These are phyloP conservation scores for Leccinellum albellum DNA, from an alignment of 768 basidiomycete genomes.

Conservation along the genomic window DNA sequence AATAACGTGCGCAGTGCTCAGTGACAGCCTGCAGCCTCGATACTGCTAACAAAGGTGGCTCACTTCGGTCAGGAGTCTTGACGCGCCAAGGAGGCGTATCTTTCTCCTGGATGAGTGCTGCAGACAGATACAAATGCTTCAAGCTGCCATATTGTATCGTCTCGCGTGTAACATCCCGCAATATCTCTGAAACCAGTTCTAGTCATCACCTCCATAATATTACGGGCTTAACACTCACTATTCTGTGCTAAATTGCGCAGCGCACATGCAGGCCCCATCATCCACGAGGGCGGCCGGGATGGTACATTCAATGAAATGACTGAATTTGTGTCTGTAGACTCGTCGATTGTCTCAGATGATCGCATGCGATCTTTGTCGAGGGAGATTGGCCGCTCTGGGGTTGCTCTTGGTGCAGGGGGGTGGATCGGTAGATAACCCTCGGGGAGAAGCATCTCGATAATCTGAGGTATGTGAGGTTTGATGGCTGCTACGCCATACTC, in stretches of 20 bases:
- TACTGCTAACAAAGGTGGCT: neutral
- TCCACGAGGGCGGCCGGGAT: neutral
- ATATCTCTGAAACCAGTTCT: neutral
- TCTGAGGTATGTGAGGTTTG: neutral
- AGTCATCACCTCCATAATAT: neutral
- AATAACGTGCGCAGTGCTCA: neutral
- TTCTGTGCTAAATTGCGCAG: neutral
- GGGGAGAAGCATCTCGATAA: neutral
- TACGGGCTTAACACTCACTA: neutral
- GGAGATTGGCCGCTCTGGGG: neutral
- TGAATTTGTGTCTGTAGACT: neutral
- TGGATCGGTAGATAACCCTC: neutral
- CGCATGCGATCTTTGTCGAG: neutral
- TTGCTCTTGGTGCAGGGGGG: neutral
- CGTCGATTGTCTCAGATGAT: neutral
- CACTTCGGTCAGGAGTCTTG: neutral
- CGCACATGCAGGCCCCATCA: neutral
- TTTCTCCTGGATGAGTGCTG: neutral
- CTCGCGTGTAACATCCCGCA: neutral
- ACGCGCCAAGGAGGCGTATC: neutral
- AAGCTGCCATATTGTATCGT: neutral
- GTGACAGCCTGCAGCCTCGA: neutral
- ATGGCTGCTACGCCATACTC: neutral
- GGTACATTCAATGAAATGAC: neutral
- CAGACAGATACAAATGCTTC: neutral